Conservation (phyloP, 2,329 filamentous ascomycete species). For the Fusarium ambrosium region DNA sequence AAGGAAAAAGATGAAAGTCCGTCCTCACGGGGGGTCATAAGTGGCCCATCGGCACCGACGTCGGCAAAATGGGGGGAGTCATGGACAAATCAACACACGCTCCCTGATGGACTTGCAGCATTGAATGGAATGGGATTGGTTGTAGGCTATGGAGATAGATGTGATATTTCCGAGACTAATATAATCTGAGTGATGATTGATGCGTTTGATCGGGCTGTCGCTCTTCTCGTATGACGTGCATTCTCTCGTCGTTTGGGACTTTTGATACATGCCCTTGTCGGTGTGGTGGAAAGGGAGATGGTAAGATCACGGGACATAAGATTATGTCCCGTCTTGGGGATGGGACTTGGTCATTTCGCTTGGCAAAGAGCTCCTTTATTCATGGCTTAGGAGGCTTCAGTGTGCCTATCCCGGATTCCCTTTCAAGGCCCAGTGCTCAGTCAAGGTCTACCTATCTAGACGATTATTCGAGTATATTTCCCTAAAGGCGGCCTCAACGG, state of each 20-base stretch:
- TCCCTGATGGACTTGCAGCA: background rate
- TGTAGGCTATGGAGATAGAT: background rate
- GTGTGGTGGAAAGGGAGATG: background rate
- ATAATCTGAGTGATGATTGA: background rate
- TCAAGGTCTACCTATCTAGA: background rate
- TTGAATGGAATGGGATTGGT: background rate
- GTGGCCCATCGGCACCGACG: constrained; percentile 33
- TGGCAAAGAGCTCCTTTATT: background rate
- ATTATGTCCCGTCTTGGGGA: background rate
- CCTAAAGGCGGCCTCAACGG: background rate
- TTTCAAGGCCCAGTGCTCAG: background rate
- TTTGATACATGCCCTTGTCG: background rate
- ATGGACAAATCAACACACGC: background rate
- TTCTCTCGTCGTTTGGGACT: background rate
- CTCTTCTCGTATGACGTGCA: background rate
- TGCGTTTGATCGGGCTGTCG: background rate
- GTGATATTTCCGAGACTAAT: constrained; percentile 3
- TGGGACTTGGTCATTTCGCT: background rate
- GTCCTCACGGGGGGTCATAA: constrained; percentile 8
- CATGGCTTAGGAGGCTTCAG: background rate
- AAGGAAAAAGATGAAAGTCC: constrained; percentile 14
- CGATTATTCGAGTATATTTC: background rate
- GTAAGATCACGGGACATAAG: background rate
- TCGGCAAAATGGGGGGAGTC: constrained; percentile 23
- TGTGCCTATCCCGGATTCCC: background rate